phyloP scores from a whole-genome alignment of 2,329 filamentous ascomycete species.

The Oidium heveae region DNA sequence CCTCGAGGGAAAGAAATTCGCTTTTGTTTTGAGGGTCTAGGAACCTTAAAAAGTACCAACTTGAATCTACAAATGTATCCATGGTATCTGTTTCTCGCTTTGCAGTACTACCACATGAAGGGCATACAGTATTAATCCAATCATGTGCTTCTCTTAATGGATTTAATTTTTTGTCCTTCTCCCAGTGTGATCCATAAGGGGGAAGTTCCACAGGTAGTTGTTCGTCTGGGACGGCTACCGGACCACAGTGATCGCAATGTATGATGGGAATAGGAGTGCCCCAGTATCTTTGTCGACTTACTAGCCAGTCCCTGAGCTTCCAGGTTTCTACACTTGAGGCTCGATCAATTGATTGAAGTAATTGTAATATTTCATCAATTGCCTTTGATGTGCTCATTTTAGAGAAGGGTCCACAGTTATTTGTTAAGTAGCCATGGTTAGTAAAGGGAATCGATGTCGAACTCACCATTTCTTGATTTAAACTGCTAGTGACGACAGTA shows the following conservation, averaged over 20 bases:
- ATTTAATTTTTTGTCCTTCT: conserved; percentile 46
- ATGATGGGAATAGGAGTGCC: conserved; percentile 74
- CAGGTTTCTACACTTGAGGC: conserved; percentile 44
- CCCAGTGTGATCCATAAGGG: conserved; percentile 39
- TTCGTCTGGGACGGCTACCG: conserved; percentile 51
- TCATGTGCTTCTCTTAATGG: conserved; percentile 45
- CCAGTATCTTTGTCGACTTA: conserved; percentile 85
- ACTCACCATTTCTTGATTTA: conserved; percentile 20
- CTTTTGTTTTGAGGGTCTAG: conserved; percentile 40
- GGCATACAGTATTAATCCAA: conserved; percentile 55
- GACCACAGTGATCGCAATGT: conserved; percentile 52
- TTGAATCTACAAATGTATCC: conserved; percentile 91
- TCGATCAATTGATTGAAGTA: conserved; percentile 26
- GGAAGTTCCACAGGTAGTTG: conserved; percentile 59
- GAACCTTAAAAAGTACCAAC: conserved; percentile 78
- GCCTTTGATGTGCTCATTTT: conserved; percentile 38
- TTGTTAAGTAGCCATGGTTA: conserved; percentile 40
- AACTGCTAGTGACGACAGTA: conserved; percentile 28
- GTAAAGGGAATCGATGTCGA: conserved; percentile 29
- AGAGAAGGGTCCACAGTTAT: conserved; percentile 36
- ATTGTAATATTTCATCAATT: conserved; percentile 30
- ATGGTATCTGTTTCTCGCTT: conserved; percentile 80
- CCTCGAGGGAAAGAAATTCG: conserved; percentile 33
- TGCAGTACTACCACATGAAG: conserved; percentile 42
- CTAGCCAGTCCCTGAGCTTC: conserved; percentile 70